phyloP scores from a whole-genome alignment of 2,329 filamentous ascomycete species.

The Curvularia verruculosa region DNA sequence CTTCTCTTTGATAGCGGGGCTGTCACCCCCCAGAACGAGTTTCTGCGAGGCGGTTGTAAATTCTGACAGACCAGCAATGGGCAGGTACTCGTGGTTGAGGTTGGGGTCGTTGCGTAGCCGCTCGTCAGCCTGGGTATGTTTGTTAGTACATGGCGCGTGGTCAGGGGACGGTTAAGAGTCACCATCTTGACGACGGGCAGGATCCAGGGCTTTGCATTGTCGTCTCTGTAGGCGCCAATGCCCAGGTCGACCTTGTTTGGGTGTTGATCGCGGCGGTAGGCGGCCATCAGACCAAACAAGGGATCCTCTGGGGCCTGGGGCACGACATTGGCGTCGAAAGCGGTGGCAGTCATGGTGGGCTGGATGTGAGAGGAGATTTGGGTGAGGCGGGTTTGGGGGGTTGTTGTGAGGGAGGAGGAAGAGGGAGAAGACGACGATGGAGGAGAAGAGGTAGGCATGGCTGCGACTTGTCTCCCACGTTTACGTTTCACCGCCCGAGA shows the following conservation, averaged over 20 bases:
- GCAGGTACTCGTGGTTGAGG: constrained; percentile 97
- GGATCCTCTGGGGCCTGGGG: constrained; percentile 93
- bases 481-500: constrained; percentile 35
- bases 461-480: constrained; percentile 25
- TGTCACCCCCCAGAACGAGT: constrained; percentile 80
- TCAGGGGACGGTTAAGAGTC: constrained; percentile 35
- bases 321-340: constrained; percentile 77
- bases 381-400: constrained; percentile 53
- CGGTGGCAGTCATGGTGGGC: constrained; percentile 64
- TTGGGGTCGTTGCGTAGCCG: constrained; percentile 85
- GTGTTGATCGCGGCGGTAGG: constrained; percentile 78
- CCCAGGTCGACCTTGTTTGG: constrained; percentile 91
- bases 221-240: constrained; percentile 91
- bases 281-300: constrained; percentile 89
- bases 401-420: constrained; percentile 21
- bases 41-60: constrained; percentile 92
- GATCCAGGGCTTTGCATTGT: constrained; percentile 97
- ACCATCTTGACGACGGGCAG: constrained; percentile 97
- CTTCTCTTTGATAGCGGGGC: constrained; percentile 82
- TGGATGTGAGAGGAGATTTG: constrained; percentile 75
- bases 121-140: constrained; percentile 76
- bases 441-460: constrained; percentile 33
- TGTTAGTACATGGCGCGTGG: constrained; percentile 3
- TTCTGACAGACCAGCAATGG: constrained; percentile 84
- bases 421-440: constrained; percentile 12